phyloP scores from a whole-genome alignment of 2,329 filamentous ascomycete genomes.

The Claviceps africana region DNA sequence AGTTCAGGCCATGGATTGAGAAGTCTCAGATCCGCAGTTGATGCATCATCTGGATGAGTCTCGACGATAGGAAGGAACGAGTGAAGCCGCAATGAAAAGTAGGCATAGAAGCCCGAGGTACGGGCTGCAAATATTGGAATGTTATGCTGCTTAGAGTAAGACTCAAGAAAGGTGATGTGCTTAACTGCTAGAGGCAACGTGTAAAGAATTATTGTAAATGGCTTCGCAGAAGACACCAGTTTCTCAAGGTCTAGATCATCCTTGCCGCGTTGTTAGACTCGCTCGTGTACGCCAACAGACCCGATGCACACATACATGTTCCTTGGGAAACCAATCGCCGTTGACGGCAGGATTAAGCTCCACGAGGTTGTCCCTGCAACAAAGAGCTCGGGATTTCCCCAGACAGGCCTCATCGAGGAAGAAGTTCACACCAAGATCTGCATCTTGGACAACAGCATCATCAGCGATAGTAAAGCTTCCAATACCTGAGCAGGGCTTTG shows the following conservation, averaged over 20 bases:
- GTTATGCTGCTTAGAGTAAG: constrained; percentile 37
- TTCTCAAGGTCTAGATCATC: constrained; percentile 21
- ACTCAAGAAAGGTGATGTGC: constrained; percentile 29
- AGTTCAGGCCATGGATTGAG: constrained; percentile 79
- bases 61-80: constrained; percentile 84
- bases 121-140: constrained; percentile 72
- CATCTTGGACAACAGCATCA: constrained; percentile 57
- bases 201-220: constrained; percentile 42
- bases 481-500: constrained; percentile 44
- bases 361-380: constrained; percentile 59
- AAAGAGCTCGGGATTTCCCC: constrained; percentile 64
- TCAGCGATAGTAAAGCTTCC: constrained; percentile 88
- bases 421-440: constrained; percentile 91
- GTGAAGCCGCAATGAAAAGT: constrained; percentile 67
- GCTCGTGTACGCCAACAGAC: not conserved
- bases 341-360: constrained; percentile 90
- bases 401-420: constrained; percentile 72
- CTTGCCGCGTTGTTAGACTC: constrained; percentile 9
- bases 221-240: constrained; percentile 25
- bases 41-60: constrained; percentile 80
- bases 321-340: constrained; percentile 52
- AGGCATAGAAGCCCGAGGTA: constrained; percentile 83
- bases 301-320: constrained; percentile 15
- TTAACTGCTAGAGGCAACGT: constrained; percentile 33
- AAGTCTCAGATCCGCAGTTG: constrained; percentile 72